Evolutionary conservation across 106 monocot genomes (phyloP).

Genomic region (Xerophyta viscosa): DNA sequence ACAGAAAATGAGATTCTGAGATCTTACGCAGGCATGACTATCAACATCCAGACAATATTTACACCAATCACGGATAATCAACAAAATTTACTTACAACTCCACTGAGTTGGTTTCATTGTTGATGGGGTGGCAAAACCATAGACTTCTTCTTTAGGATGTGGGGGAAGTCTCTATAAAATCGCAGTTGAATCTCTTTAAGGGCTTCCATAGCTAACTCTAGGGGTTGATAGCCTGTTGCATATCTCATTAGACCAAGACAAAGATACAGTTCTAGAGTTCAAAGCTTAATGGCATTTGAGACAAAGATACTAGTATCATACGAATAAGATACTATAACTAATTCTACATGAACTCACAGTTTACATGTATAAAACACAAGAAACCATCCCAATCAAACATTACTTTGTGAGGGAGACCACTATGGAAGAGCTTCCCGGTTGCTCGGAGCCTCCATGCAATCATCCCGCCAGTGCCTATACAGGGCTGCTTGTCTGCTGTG

Average conservation of each 20-base stretch:
- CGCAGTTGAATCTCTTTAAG: conserved; percentile 79
- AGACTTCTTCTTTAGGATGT: conserved; percentile 72
- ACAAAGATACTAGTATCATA: too few relatives aligned
- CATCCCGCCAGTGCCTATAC: conserved; percentile 97
- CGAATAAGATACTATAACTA: too few relatives aligned
- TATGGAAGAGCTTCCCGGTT: conserved; percentile 95
- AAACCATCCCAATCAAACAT: not conserved
- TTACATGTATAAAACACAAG: too few relatives aligned
- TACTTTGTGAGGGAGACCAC: conserved; percentile 92
- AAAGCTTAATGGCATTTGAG: too few relatives aligned
- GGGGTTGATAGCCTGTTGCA: conserved; percentile 88
- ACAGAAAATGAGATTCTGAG: too few relatives aligned
- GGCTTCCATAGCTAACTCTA: conserved; percentile 89
- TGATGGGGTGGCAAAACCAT: conserved; percentile 90
- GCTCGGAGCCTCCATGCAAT: conserved; percentile 76
- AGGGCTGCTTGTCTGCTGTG: conserved; percentile 97
- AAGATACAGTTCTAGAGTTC: too few relatives aligned
- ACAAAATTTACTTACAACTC: conserved; percentile 97
- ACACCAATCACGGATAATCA: too few relatives aligned
- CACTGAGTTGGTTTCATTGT: conserved; percentile 99
- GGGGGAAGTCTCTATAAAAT: conserved; percentile 88
- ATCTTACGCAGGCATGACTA: too few relatives aligned
- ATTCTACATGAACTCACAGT: not conserved
- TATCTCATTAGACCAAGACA: too few relatives aligned
- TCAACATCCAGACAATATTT: too few relatives aligned